phyloP scores from a whole-genome alignment of 352 stramenopile genomes.

The Nothophytophthora sp. region DNA sequence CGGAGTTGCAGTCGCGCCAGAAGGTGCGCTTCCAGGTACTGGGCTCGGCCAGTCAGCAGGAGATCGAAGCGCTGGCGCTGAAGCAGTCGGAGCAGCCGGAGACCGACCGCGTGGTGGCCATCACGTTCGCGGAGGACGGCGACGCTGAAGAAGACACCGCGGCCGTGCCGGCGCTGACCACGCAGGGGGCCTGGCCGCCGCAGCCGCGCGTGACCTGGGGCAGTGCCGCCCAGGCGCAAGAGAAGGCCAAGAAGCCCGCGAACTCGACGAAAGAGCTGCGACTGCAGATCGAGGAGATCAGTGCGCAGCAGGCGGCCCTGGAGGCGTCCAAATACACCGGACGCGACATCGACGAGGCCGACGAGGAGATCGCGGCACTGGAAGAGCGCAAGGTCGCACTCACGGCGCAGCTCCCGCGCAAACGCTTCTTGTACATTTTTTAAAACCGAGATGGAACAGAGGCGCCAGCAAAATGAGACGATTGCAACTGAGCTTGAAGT shows the following conservation, averaged over 20 bases:
- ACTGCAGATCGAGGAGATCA: slow-evolving; percentile 60
- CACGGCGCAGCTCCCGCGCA: slow-evolving; percentile 70
- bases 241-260: slow-evolving; percentile 18
- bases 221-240: slow-evolving; percentile 24
- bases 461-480: too few species aligned
- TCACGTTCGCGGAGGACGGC: slow-evolving; percentile 68
- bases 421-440: slow-evolving; percentile 83
- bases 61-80: slow-evolving; percentile 65
- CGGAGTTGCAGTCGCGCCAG: slow-evolving; percentile 49
- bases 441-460: slow-evolving; percentile 33
- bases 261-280: slow-evolving; percentile 33
- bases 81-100: slow-evolving; percentile 32
- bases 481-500: too few species aligned
- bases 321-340: slow-evolving; percentile 75
- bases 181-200: slow-evolving; percentile 42
- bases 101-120: slow-evolving; percentile 54
- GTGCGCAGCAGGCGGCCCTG: slow-evolving; percentile 55
- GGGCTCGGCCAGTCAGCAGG: slow-evolving; percentile 54
- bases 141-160: slow-evolving; percentile 23
- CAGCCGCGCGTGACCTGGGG: slow-evolving; percentile 56
- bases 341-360: slow-evolving; percentile 77
- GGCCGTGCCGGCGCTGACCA: slow-evolving; percentile 15
- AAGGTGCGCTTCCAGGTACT: slow-evolving; percentile 60
- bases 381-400: slow-evolving; percentile 70
- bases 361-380: slow-evolving; percentile 73